A percentile compares a stretch with the other conserved stretches of the same genome.
Evolutionary conservation across 2,329 filamentous ascomycete species (phyloP).

Genomic region (Alternaria sp.): DNA sequence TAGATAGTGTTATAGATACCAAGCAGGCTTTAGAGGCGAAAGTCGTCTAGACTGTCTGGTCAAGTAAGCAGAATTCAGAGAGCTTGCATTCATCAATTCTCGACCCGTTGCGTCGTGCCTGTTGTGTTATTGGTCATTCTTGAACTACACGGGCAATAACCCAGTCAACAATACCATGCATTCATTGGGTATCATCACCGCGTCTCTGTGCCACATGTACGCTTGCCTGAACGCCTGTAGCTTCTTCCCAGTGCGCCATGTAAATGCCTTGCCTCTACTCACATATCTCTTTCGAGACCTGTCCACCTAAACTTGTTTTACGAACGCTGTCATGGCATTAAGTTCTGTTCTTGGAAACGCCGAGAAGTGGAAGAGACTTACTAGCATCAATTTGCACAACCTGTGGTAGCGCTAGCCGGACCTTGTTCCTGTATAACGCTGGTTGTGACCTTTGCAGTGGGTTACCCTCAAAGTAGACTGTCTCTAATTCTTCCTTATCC

Average conservation of each 20-base stretch:
- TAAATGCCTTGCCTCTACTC: background rate
- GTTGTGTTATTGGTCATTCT: background rate
- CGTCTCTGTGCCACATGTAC: background rate
- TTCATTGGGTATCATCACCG: constrained; percentile 15
- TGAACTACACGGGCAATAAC: background rate
- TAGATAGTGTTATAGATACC: background rate
- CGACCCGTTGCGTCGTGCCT: background rate
- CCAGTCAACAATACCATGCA: constrained; percentile 8
- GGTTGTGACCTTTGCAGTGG: constrained; percentile 81
- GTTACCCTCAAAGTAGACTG: constrained; percentile 97
- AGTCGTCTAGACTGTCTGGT: background rate
- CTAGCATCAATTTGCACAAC: constrained; percentile 96
- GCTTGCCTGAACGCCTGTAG: constrained; percentile 4
- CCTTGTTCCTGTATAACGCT: constrained; percentile 94
- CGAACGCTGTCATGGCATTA: constrained; percentile 16
- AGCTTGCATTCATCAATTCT: background rate
- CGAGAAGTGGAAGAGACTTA: constrained; percentile 64
- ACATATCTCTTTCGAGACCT: background rate
- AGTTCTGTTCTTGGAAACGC: background rate
- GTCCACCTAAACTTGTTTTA: constrained; percentile 21
- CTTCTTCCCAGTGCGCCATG: constrained; percentile 9
- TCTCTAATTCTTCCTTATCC: constrained; percentile 82
- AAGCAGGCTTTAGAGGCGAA: background rate
- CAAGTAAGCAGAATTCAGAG: background rate
- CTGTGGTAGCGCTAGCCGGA: constrained; percentile 85